Evolutionary conservation across 139 green algal species (phyloP).

Genomic region (Coccomyxa sp.): DNA sequence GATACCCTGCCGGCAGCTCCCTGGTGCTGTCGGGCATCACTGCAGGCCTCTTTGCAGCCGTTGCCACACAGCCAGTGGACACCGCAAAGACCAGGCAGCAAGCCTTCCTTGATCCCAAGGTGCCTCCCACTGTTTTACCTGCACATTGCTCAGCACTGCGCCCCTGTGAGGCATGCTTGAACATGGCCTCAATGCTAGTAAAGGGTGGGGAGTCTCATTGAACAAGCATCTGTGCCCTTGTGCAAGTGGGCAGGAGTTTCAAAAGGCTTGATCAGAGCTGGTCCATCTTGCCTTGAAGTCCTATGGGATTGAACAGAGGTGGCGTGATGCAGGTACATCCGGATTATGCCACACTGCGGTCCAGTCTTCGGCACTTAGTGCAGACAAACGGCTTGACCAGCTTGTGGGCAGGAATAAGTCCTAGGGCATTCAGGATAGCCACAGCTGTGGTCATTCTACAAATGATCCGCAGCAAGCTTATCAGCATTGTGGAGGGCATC

Average conservation of each 20-base stretch:
- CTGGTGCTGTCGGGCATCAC: conserved; percentile 55
- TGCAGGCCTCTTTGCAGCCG: conserved; percentile 65
- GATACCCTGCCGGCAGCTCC: conserved; percentile 23
- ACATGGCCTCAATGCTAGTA: background rate
- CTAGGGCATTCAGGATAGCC: background rate
- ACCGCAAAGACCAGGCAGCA: conserved; percentile 83
- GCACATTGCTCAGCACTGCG: background rate
- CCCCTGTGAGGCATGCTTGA: background rate
- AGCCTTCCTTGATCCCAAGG: conserved; percentile 25
- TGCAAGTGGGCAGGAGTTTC: background rate
- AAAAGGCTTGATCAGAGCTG: background rate
- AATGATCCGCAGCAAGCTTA: conserved; percentile 31
- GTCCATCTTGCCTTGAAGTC: background rate
- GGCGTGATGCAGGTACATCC: conserved; percentile 1
- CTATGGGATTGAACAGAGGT: no score
- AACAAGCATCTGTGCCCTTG: background rate
- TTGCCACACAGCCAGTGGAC: conserved; percentile 79
- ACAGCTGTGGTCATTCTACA: conserved; percentile 60
- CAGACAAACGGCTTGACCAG: background rate
- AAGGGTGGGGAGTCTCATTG: background rate
- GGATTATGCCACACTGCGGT: conserved; percentile 19
- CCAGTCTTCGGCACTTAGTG: conserved; percentile 20
- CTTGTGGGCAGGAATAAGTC: conserved; percentile 3
- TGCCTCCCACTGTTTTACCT: background rate
- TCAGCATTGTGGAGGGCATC: conserved; percentile 33